phyloP scores from a whole-genome alignment of 1,284 basidiomycete species.

The Ganoderma resinaceum region DNA sequence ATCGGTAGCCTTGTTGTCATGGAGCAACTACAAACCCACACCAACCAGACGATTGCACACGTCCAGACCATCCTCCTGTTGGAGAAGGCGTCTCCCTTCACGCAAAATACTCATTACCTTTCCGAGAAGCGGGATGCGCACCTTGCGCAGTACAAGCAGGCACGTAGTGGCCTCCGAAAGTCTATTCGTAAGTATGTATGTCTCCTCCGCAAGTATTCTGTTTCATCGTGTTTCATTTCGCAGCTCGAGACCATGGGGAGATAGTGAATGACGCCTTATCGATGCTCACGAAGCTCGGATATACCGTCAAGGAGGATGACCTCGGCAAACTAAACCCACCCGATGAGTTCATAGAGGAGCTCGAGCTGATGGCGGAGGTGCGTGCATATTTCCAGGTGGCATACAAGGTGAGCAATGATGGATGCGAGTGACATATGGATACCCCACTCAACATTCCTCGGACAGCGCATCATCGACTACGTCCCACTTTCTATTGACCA shows the following conservation, averaged over 20 bases:
- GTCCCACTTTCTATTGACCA: conserved; percentile 54
- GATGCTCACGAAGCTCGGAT: conserved; percentile 43
- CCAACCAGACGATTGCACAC: conserved; percentile 20
- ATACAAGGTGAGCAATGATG: conserved; percentile 48
- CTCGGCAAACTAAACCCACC: conserved; percentile 46
- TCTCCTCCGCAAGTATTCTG: neutral
- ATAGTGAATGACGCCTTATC: conserved; percentile 37
- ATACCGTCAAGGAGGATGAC: conserved; percentile 42
- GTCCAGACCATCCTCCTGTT: conserved; percentile 33
- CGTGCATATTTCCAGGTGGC: conserved; percentile 58
- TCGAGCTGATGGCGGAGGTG: conserved; percentile 57
- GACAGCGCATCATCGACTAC: conserved; percentile 55
- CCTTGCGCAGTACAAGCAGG: conserved; percentile 30
- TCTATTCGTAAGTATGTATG: conserved; percentile 9
- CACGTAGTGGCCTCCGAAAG: conserved; percentile 21
- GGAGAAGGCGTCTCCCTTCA: conserved; percentile 40
- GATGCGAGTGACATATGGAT: neutral
- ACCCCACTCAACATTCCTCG: too few species aligned
- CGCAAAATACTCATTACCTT: conserved; percentile 46
- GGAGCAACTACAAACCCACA: conserved; percentile 22
- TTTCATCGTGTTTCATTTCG: neutral
- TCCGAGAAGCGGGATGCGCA: conserved; percentile 25
- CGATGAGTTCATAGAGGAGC: conserved; percentile 50
- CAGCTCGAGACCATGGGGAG: neutral
- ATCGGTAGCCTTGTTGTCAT: conserved; percentile 9